Percentiles rank a stretch among this genome's conserved stretches.
Evolutionary conservation across 345 rosid species (phyloP).

Genomic region (Eucalyptus leucophloia): DNA sequence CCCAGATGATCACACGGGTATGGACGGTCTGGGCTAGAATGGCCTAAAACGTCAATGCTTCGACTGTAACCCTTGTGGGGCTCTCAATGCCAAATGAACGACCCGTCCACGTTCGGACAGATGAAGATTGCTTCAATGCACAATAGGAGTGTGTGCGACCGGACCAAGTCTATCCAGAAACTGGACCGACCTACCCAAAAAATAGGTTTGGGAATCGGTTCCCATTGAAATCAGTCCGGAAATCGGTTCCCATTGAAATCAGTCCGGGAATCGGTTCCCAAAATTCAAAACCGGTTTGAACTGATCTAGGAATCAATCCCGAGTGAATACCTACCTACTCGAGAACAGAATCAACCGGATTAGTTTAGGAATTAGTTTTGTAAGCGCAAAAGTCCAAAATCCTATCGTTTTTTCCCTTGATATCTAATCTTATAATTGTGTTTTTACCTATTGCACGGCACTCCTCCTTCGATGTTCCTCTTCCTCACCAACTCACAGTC

Average conservation of each 20-base stretch:
- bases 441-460: accelerated
- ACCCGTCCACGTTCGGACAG: neutral
- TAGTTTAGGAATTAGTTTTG: accelerated
- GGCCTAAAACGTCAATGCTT: neutral
- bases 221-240: accelerated
- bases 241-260: accelerated
- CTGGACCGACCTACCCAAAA: accelerated
- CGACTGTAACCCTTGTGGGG: neutral
- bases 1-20: neutral
- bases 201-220: accelerated
- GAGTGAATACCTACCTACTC: too few species aligned
- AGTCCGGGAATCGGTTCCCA: accelerated
- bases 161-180: accelerated
- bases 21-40: neutral
- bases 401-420: too few species aligned
- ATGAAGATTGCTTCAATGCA: neutral
- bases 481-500: accelerated
- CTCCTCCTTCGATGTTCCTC: too few species aligned
- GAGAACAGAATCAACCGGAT: accelerated
- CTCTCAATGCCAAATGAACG: neutral
- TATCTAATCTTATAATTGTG: too few species aligned
- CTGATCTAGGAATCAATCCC: accelerated
- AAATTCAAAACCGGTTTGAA: accelerated
- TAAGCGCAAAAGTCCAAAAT: too few species aligned
- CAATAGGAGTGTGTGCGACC: too few species aligned